Conservation (phyloP, 148 eudicot genomes). For the Rheum nobile region DNA sequence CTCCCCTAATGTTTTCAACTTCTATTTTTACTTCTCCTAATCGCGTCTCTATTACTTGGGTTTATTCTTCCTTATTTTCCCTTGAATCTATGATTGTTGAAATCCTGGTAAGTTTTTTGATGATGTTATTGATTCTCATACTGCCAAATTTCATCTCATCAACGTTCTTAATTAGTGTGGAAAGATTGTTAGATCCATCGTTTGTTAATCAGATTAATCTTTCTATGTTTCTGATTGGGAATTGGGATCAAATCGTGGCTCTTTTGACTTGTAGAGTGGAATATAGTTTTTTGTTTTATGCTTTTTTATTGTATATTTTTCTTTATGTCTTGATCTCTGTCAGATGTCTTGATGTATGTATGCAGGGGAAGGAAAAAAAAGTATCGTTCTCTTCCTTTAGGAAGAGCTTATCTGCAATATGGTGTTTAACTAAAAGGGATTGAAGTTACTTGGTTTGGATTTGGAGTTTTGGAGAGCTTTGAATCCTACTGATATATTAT, state of each 20-base stretch:
- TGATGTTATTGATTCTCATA: neutral
- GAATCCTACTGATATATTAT: too few relatives aligned
- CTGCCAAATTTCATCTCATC: neutral
- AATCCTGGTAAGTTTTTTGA: neutral
- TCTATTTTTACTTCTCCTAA: neutral
- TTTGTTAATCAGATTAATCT: neutral
- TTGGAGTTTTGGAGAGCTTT: too few relatives aligned
- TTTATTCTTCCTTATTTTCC: neutral
- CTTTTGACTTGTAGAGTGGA: neutral
- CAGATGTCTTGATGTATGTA: too few relatives aligned
- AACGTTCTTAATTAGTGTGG: neutral
- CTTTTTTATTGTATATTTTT: too few relatives aligned
- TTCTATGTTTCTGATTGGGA: neutral
- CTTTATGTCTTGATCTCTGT: neutral
- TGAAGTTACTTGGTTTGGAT: too few relatives aligned
- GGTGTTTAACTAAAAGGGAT: neutral
- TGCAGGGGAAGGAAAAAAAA: too few relatives aligned
- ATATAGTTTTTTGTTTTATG: neutral
- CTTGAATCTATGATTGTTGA: neutral
- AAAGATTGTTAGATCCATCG: neutral
- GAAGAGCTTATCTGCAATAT: neutral
- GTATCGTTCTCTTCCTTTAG: too few relatives aligned
- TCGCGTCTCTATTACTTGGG: neutral
- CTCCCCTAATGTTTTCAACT: neutral
- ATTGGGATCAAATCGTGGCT: neutral